phyloP scores from a whole-genome alignment of 352 stramenopile species.

The Pythium folliculosum region DNA sequence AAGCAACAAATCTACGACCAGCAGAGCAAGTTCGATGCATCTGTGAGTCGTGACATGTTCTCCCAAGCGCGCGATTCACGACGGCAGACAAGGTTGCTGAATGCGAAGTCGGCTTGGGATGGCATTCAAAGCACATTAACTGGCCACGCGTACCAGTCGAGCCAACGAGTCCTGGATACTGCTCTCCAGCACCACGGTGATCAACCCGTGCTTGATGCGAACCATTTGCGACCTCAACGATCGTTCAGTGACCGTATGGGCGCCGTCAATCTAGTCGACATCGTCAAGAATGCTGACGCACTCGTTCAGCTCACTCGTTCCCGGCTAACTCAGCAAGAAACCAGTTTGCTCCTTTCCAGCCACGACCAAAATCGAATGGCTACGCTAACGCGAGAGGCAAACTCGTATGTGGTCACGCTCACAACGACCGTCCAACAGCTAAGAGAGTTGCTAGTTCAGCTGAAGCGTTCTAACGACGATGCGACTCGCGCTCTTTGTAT shows the following conservation, averaged over 20 bases:
- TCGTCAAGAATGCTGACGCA: constrained; percentile 38
- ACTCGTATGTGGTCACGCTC: constrained; percentile 34
- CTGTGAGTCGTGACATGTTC: constrained; percentile 34
- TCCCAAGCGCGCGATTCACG: constrained; percentile 33
- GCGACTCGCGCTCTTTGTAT: constrained; percentile 39
- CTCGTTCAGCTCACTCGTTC: constrained; percentile 36
- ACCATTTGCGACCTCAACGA: constrained; percentile 23
- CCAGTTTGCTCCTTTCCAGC: constrained; percentile 14
- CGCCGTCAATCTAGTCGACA: constrained; percentile 32
- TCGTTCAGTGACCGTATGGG: constrained; percentile 21
- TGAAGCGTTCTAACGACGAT: constrained; percentile 42
- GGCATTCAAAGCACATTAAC: constrained; percentile 29
- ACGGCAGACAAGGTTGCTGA: constrained; percentile 30
- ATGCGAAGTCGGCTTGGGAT: constrained; percentile 34
- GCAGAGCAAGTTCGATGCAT: constrained; percentile 38
- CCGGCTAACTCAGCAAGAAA: constrained; percentile 27
- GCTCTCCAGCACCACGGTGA: constrained; percentile 37
- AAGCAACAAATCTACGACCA: constrained; percentile 49
- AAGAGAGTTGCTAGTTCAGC: constrained; percentile 30
- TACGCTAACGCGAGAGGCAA: constrained; percentile 25
- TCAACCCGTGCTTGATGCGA: constrained; percentile 38
- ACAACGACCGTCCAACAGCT: constrained; percentile 40
- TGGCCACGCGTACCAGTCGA: constrained; percentile 26
- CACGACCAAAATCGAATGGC: constrained; percentile 21
- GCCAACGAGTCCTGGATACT: constrained; percentile 35